phyloP scores from a whole-genome alignment of 78 protist species.

The Salpingoeca rosetta region DNA sequence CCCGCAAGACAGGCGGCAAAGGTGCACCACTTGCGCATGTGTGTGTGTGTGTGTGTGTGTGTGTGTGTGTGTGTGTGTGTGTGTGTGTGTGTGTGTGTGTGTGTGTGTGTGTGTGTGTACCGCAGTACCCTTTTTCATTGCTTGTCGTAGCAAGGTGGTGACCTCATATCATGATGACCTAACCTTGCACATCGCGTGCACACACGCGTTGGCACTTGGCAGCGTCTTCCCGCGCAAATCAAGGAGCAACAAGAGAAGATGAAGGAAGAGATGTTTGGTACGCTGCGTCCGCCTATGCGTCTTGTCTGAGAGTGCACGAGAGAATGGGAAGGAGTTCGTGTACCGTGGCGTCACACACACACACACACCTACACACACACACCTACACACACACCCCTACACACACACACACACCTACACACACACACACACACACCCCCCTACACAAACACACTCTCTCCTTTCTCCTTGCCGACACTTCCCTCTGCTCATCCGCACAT shows the following conservation, averaged over 20 bases:
- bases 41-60: no score
- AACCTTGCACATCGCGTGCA: neutral
- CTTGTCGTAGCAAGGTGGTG: neutral
- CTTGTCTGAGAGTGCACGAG: neutral
- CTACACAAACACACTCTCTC: no score
- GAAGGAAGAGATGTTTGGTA: conserved; percentile 9
- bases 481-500: conserved; percentile 47
- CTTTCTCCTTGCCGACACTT: conserved; percentile 18
- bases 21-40: no score
- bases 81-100: no score
- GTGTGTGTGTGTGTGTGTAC: no score
- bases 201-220: neutral
- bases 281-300: neutral
- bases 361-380: no score
- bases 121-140: no score
- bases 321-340: neutral
- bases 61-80: no score
- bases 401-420: no score
- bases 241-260: neutral
- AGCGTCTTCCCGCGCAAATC: neutral
- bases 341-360: neutral
- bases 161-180: neutral
- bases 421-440: no score
- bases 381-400: no score
- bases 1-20: neutral